These are phyloP conservation scores for Phytophthora fragariae DNA, from an alignment of 352 stramenopile genomes.

Conservation along the genomic window DNA sequence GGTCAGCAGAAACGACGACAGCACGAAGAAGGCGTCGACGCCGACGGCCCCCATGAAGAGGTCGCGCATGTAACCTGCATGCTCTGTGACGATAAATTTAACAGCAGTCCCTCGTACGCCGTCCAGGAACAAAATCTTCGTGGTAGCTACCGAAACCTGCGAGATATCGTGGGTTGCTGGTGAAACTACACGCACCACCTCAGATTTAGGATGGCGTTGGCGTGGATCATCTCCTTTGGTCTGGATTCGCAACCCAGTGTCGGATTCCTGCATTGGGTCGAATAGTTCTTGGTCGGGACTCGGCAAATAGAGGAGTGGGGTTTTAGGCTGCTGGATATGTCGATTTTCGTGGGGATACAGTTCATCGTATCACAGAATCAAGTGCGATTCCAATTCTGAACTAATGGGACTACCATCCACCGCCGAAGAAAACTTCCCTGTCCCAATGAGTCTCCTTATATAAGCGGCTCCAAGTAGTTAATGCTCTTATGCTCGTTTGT, in stretches of 20 bases:
- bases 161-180: neutral
- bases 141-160: neutral
- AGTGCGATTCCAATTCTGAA: no score
- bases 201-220: neutral
- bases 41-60: constrained; percentile 13
- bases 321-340: neutral
- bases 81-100: constrained; percentile 15
- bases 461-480: no score
- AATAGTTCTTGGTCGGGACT: neutral
- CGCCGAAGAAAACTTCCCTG: no score
- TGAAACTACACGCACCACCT: neutral
- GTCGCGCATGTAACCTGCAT: constrained; percentile 14
- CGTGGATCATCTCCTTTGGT: neutral
- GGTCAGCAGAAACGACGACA: constrained; percentile 9
- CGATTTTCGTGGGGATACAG: neutral
- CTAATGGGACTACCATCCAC: no score
- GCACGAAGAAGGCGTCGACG: constrained; percentile 13
- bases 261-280: no score
- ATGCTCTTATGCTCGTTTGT: no score
- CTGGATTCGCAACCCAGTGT: neutral
- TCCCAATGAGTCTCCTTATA: no score
- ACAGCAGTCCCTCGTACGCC: constrained; percentile 11
- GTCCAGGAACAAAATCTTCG: constrained; percentile 20
- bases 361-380: neutral
- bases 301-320: neutral